These are phyloP conservation scores for Prunus yedoensis DNA, from an alignment of 331 rosid species.

Conservation along the genomic window DNA sequence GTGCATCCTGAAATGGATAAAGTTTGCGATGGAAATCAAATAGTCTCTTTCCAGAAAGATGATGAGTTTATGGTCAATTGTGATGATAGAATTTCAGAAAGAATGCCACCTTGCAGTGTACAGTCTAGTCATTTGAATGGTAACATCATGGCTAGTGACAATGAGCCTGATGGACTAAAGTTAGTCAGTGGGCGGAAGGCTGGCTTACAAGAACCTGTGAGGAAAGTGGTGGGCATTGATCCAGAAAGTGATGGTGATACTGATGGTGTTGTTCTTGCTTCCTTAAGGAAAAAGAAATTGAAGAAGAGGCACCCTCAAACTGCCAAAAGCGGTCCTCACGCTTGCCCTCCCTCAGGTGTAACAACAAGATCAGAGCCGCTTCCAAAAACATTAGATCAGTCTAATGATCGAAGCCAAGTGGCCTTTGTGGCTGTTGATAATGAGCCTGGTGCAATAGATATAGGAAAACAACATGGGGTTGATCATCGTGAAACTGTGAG, in stretches of 20 bases:
- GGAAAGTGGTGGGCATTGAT: neutral
- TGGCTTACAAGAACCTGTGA: neutral
- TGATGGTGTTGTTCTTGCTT: conserved; percentile 25
- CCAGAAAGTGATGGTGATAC: conserved; percentile 1
- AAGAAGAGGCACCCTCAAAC: conserved; percentile 26
- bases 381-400: neutral
- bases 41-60: neutral
- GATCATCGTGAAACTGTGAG: neutral
- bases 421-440: neutral
- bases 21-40: conserved; percentile 2
- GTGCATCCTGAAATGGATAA: conserved; percentile 6
- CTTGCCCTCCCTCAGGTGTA: neutral
- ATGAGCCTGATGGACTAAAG: conserved; percentile 5
- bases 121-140: conserved; percentile 3
- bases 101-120: neutral
- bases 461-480: neutral
- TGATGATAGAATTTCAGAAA: conserved; percentile 1
- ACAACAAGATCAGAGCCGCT: conserved; percentile 2
- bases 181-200: neutral
- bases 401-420: neutral
- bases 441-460: neutral
- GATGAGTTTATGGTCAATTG: neutral
- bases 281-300: neutral
- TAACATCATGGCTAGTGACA: neutral
- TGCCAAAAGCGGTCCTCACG: neutral